phyloP scores from a whole-genome alignment of 1,284 basidiomycete genomes.

The Agaricales sp. region DNA sequence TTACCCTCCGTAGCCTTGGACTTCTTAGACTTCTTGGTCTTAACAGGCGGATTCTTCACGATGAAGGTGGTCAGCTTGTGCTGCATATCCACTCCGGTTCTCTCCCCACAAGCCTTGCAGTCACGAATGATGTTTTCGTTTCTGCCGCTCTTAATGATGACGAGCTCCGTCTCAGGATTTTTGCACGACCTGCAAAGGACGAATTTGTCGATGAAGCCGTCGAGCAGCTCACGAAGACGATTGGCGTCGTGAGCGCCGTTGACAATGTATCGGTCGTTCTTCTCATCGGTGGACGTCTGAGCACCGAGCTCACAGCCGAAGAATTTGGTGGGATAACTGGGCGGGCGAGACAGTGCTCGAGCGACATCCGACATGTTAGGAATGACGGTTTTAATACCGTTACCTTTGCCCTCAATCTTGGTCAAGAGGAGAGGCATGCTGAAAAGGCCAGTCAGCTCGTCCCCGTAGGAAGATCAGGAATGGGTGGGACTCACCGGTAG shows the following conservation, averaged over 20 bases:
- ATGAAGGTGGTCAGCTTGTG: slow-evolving; percentile 98
- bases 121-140: slow-evolving; percentile 86
- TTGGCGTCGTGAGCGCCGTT: slow-evolving; percentile 93
- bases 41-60: slow-evolving; percentile 93
- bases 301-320: slow-evolving; percentile 98
- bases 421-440: slow-evolving; percentile 94
- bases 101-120: slow-evolving; percentile 97
- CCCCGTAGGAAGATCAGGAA: neutral
- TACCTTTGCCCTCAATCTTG: slow-evolving; percentile 98
- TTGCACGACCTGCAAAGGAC: slow-evolving; percentile 97
- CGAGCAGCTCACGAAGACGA: slow-evolving; percentile 92
- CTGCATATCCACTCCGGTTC: slow-evolving; percentile 90
- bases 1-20: slow-evolving; percentile 38
- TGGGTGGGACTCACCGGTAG: slow-evolving; percentile 49
- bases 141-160: slow-evolving; percentile 70
- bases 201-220: slow-evolving; percentile 96
- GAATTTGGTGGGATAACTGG: slow-evolving; percentile 97
- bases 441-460: slow-evolving; percentile 10
- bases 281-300: slow-evolving; percentile 93
- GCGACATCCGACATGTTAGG: slow-evolving; percentile 99
- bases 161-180: slow-evolving; percentile 97
- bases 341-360: slow-evolving; percentile 89
- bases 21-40: slow-evolving; percentile 73
- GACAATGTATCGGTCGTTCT: slow-evolving; percentile 97
- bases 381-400: slow-evolving; percentile 98